Conservation (phyloP, 2,329 filamentous ascomycete genomes). For the Leptographium galeiforme region DNA sequence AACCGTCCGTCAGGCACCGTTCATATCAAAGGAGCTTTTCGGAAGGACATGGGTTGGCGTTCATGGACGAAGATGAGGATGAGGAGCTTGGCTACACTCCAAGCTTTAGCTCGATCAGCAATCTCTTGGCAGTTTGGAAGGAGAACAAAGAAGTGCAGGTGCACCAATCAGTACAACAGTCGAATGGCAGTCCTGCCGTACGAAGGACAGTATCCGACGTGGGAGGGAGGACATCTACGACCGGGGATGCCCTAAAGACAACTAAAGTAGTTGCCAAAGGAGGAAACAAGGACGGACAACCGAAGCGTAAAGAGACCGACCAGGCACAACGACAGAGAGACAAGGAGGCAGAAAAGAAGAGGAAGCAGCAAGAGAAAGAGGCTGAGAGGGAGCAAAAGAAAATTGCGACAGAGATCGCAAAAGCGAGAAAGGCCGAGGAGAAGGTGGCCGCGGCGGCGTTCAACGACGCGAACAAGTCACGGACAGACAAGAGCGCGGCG, state of each 20-base stretch:
- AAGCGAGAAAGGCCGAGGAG: slow-evolving; percentile 47
- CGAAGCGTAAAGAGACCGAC: slow-evolving; percentile 11
- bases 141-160: background rate
- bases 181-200: background rate
- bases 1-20: background rate
- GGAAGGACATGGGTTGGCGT: background rate
- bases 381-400: slow-evolving; percentile 42
- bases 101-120: background rate
- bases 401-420: slow-evolving; percentile 42
- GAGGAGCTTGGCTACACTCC: background rate
- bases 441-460: slow-evolving; percentile 53
- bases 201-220: background rate
- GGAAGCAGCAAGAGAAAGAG: slow-evolving; percentile 42
- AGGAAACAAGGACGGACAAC: slow-evolving; percentile 7
- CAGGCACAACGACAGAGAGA: slow-evolving; percentile 31
- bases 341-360: slow-evolving; percentile 42
- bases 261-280: slow-evolving; percentile 3
- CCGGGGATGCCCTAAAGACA: slow-evolving; percentile 1
- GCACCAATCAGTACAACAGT: background rate
- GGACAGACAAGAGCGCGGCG: slow-evolving; percentile 60
- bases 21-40: slow-evolving; percentile 6
- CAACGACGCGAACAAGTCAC: slow-evolving; percentile 59
- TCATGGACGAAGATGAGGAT: slow-evolving; percentile 8
- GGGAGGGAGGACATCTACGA: slow-evolving; percentile 1
- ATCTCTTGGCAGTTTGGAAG: slow-evolving; percentile 4